Conservation (phyloP, 1,139 yeast species). For the Nakaseomyces kungkrabaensis region DNA sequence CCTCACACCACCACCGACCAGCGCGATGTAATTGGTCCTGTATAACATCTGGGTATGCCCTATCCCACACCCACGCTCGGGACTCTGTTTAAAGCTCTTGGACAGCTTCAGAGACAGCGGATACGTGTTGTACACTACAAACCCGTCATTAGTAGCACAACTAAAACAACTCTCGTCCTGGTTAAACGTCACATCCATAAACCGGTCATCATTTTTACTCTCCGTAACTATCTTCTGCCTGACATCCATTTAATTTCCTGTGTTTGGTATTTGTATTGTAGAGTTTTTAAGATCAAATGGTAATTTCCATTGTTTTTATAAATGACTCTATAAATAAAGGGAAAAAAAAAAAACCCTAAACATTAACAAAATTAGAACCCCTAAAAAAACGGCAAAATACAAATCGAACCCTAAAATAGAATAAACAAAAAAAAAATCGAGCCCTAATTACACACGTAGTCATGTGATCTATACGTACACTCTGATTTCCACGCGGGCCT, state of each 20-base stretch:
- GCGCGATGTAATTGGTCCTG: slow-evolving; percentile 78
- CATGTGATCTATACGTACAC: too few species aligned
- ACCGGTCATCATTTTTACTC: slow-evolving; percentile 9
- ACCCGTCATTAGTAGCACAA: slow-evolving; percentile 71
- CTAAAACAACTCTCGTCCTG: slow-evolving; percentile 91
- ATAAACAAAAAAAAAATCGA: too few species aligned
- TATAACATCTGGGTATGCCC: slow-evolving; percentile 76
- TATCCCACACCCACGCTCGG: slow-evolving; percentile 39
- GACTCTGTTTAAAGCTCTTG: slow-evolving; percentile 38
- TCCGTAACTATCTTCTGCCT: slow-evolving; percentile 18
- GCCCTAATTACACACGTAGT: too few species aligned
- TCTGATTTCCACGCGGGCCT: too few species aligned
- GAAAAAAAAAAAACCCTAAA: too few species aligned
- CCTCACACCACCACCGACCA: slow-evolving; percentile 78
- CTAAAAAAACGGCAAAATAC: too few species aligned
- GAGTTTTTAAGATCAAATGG: too few species aligned
- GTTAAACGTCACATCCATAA: slow-evolving; percentile 41
- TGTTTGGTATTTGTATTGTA: too few species aligned
- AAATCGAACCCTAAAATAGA: too few species aligned
- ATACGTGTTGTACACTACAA: slow-evolving; percentile 77
- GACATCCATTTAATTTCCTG: slow-evolving; percentile 14
- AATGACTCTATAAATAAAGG: too few species aligned
- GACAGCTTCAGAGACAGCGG: slow-evolving; percentile 76
- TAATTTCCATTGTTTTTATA: too few species aligned
- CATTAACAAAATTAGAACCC: too few species aligned